A percentile compares a stretch with the other conserved stretches of the same genome.
Evolutionary conservation across 2,329 filamentous ascomycete genomes (phyloP).

Genomic region (Intubia oerlemansii): DNA sequence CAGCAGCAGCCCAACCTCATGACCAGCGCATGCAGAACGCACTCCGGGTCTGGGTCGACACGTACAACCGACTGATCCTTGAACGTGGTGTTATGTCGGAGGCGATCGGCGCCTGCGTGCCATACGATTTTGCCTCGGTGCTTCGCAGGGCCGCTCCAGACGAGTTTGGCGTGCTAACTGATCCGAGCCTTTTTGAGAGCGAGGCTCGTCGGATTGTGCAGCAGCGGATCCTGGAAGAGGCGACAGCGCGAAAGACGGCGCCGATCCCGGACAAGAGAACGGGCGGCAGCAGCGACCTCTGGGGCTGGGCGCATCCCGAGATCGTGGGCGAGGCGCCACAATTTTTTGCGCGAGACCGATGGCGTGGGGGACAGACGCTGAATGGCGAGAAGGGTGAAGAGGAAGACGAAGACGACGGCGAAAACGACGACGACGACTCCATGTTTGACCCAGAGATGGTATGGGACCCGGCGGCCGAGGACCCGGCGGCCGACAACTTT

Average conservation of each 20-base stretch:
- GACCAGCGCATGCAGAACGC: neutral
- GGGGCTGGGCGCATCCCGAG: conserved; percentile 14
- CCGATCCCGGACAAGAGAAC: conserved; percentile 14
- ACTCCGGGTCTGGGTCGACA: conserved; percentile 3
- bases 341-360: conserved; percentile 25
- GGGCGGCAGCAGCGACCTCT: conserved; percentile 9
- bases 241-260: conserved; percentile 19
- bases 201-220: conserved; percentile 14
- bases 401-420: too few relatives aligned
- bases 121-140: conserved; percentile 13
- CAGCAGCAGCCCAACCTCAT: too few relatives aligned
- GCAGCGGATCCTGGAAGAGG: conserved; percentile 20
- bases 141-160: conserved; percentile 14
- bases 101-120: neutral
- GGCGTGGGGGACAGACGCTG: too few relatives aligned
- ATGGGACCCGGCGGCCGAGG: conserved; percentile 11
- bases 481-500: conserved; percentile 10
- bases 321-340: conserved; percentile 9
- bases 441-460: conserved; percentile 7
- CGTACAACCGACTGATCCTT: conserved; percentile 1
- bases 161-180: conserved; percentile 1
- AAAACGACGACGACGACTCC: neutral
- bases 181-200: conserved; percentile 5
- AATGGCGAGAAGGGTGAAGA: conserved; percentile 16
- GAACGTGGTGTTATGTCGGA: neutral